Percentiles rank a stretch among this genome's conserved stretches.
Evolutionary conservation across 2,329 filamentous ascomycete genomes (phyloP).

Genomic region (Camillea tinctor): DNA sequence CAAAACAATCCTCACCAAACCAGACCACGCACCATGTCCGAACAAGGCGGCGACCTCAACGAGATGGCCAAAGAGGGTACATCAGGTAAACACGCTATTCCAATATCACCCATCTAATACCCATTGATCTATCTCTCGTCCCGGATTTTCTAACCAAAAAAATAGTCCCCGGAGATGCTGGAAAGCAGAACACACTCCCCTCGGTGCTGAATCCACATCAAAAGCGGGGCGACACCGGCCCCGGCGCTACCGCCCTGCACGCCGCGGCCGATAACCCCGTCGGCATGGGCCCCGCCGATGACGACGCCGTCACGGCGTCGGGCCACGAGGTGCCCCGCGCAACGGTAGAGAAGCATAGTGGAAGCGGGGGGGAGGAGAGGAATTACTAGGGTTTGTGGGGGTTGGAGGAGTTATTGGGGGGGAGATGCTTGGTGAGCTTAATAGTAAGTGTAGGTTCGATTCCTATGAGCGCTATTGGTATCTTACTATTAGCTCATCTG

Average conservation of each 20-base stretch:
- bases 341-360: conserved; percentile 14
- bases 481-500: too few species aligned
- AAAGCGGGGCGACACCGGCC: conserved; percentile 8
- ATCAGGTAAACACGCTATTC: conserved; percentile 11
- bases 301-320: conserved; percentile 21
- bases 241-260: conserved; percentile 20
- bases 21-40: conserved; percentile 18
- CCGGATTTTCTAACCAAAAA: background rate
- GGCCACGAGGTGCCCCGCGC: conserved; percentile 20
- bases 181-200: conserved; percentile 24
- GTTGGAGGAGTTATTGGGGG: fast-evolving
- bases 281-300: conserved; percentile 11
- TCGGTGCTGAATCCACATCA: conserved; percentile 24
- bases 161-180: conserved; percentile 23
- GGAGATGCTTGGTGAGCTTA: too few species aligned
- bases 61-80: conserved; percentile 27
- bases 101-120: background rate
- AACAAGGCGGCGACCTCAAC: conserved; percentile 22
- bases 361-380: conserved; percentile 22
- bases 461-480: too few species aligned
- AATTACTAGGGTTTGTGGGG: background rate
- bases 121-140: background rate
- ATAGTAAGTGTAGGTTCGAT: too few species aligned
- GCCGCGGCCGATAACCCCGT: conserved; percentile 25
- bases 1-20: background rate